Conservation (phyloP, 2,329 filamentous ascomycete genomes). For the Escovopsis sp. region DNA sequence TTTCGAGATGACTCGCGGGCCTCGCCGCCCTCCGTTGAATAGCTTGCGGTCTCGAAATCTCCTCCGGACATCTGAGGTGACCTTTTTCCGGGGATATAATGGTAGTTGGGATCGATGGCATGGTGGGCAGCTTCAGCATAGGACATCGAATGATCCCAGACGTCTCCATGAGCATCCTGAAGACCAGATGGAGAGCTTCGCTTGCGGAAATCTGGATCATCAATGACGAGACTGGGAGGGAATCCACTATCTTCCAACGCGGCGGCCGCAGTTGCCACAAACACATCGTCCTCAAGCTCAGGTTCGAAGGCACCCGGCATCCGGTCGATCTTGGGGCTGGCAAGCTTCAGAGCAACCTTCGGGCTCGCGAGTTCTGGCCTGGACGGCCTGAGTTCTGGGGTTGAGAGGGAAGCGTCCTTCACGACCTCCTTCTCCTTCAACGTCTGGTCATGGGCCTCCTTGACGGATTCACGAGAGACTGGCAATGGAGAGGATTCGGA, state of each 20-base stretch:
- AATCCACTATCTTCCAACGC: conserved; percentile 56
- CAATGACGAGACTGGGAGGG: conserved; percentile 53
- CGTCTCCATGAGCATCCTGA: conserved; percentile 27
- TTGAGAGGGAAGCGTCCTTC: too few species aligned
- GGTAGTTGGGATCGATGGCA: conserved; percentile 2
- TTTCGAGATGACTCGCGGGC: neutral
- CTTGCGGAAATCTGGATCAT: conserved; percentile 47
- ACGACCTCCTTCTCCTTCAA: too few species aligned
- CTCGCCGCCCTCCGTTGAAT: neutral
- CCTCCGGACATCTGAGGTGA: neutral
- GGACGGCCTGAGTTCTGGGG: too few species aligned
- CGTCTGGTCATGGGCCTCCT: too few species aligned
- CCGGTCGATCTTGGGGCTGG: conserved; percentile 30
- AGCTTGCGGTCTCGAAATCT: neutral
- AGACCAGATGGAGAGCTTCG: conserved; percentile 50
- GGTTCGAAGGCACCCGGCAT: conserved; percentile 55
- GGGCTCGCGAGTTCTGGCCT: too few species aligned
- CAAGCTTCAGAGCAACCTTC: conserved; percentile 25
- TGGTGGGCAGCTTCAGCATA: conserved; percentile 28
- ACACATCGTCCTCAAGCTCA: conserved; percentile 45
- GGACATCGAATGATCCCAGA: conserved; percentile 31
- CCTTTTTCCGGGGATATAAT: neutral
- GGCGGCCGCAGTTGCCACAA: conserved; percentile 55
- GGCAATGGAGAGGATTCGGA: conserved; percentile 31
- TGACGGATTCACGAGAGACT: conserved; percentile 25